Evolutionary conservation across 495 filamentous ascomycete genomes (phyloP).

Genomic region (Hypoxylon subgilvum): DNA sequence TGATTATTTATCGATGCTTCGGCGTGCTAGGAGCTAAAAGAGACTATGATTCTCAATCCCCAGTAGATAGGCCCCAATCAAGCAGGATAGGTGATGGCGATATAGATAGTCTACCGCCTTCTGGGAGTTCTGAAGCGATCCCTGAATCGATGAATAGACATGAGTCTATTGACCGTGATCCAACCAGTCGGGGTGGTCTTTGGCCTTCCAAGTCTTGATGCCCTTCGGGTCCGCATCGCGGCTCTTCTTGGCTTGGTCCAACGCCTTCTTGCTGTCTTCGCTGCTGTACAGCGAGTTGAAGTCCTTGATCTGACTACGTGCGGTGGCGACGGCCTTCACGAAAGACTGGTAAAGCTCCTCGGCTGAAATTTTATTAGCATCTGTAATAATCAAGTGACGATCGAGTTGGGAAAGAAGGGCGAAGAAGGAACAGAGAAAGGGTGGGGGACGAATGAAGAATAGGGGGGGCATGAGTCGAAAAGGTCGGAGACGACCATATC

Average conservation of each 20-base stretch:
- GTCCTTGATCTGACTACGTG: constrained; percentile 50
- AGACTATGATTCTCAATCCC: neutral
- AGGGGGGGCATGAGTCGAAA: neutral
- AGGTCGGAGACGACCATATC: constrained; percentile 31
- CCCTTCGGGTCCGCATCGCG: constrained; percentile 52
- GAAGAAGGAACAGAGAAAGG: neutral
- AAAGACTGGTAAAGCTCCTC: constrained; percentile 48
- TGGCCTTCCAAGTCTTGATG: constrained; percentile 57
- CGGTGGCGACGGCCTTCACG: constrained; percentile 43
- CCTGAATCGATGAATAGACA: neutral
- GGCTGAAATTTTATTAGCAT: constrained; percentile 39
- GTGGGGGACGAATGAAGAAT: neutral
- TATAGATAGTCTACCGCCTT: no score
- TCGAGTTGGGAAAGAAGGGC: no score
- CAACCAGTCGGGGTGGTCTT: constrained; percentile 58
- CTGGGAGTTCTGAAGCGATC: no score
- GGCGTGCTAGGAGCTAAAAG: neutral
- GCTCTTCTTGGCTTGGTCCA: constrained; percentile 52
- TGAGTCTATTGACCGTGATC: constrained; percentile 27
- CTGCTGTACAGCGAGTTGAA: constrained; percentile 49
- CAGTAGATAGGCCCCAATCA: neutral
- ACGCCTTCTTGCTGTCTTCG: constrained; percentile 49
- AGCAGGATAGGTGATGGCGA: neutral
- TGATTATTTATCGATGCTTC: no score
- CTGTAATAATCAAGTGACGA: neutral